These are phyloP conservation scores for Fagopyrum homotropicum DNA, from an alignment of 148 eudicot genomes.

Conservation along the genomic window DNA sequence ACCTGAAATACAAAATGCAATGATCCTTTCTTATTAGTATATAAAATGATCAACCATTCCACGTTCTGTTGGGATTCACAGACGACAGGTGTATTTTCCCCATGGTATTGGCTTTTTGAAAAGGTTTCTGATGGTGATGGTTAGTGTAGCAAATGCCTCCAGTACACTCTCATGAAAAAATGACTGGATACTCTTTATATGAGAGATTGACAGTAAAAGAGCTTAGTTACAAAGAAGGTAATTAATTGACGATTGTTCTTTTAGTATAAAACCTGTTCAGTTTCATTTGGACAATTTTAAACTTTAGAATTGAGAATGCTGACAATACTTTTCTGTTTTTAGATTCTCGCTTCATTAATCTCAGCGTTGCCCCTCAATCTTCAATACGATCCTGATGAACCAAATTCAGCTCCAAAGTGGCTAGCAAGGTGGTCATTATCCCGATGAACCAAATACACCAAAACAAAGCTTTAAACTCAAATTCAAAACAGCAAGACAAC, in stretches of 20 bases:
- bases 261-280: background rate
- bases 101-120: background rate
- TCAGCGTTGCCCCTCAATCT: constrained; percentile 43
- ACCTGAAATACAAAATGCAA: background rate
- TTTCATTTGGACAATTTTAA: background rate
- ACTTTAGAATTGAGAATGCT: background rate
- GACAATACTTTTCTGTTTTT: constrained; percentile 8
- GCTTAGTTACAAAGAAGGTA: background rate
- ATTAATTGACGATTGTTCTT: background rate
- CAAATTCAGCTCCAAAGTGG: constrained; percentile 55
- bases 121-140: background rate
- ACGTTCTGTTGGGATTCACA: background rate
- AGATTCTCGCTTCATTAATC: constrained; percentile 44
- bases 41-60: background rate
- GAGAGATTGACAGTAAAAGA: background rate
- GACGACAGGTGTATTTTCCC: background rate
- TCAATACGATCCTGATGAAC: constrained; percentile 44
- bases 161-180: background rate
- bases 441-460: constrained; percentile 33
- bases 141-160: background rate
- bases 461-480: constrained; percentile 24
- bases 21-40: background rate
- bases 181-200: background rate
- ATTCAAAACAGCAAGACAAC: constrained; percentile 23
- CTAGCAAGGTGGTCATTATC: constrained; percentile 55